These are phyloP conservation scores for Lineolata rhizophorae DNA, from an alignment of 495 filamentous ascomycete species.

Conservation along the genomic window DNA sequence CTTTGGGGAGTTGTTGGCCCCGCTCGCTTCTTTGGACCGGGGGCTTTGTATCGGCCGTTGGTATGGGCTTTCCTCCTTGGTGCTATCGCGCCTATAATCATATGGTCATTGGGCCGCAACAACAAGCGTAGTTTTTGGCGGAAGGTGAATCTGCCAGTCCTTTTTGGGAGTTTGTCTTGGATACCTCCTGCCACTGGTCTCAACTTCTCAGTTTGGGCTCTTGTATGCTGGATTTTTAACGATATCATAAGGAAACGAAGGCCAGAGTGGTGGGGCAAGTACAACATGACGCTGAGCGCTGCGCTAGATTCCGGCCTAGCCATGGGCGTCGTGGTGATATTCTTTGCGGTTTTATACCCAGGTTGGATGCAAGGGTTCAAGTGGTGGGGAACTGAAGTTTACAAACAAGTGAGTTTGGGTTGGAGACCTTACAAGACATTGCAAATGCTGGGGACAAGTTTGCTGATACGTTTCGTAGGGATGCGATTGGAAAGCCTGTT, in stretches of 20 bases:
- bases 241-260: conserved; percentile 43
- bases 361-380: conserved; percentile 27
- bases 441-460: too few species aligned
- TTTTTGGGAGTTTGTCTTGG: conserved; percentile 55
- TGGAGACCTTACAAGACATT: too few species aligned
- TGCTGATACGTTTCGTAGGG: conserved; percentile 5
- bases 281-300: conserved; percentile 69
- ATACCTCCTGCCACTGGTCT: conserved; percentile 72
- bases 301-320: conserved; percentile 66
- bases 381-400: conserved; percentile 18
- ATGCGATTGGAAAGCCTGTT: conserved; percentile 15
- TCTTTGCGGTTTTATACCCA: conserved; percentile 62
- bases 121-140: conserved; percentile 26
- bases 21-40: conserved; percentile 48
- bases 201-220: conserved; percentile 62
- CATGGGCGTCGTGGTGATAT: conserved; percentile 56
- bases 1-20: conserved; percentile 80
- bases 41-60: conserved; percentile 43
- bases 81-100: conserved; percentile 39
- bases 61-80: conserved; percentile 64
- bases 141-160: conserved; percentile 46
- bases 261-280: conserved; percentile 64
- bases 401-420: conserved; percentile 12
- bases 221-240: conserved; percentile 70
- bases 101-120: conserved; percentile 38